These are phyloP conservation scores for Calonectria pauciramosa DNA, from an alignment of 2,329 filamentous ascomycete genomes.

Conservation along the genomic window DNA sequence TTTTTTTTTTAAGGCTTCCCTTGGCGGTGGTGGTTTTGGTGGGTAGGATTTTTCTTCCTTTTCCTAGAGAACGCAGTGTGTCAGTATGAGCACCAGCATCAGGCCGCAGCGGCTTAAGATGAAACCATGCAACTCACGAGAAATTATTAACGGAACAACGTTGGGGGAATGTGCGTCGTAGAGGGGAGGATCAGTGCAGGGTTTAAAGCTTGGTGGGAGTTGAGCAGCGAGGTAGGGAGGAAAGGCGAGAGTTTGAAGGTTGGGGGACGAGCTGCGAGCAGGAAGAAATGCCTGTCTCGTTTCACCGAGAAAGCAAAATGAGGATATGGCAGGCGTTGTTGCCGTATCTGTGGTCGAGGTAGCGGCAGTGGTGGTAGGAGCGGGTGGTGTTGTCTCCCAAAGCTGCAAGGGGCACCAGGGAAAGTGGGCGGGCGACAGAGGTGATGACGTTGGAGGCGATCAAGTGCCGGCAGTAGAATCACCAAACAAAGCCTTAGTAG, in stretches of 20 bases:
- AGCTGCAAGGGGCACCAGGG: constrained; percentile 15
- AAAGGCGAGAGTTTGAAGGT: neutral
- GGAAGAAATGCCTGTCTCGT: neutral
- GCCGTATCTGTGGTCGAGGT: neutral
- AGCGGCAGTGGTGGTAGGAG: neutral
- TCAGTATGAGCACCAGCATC: constrained; percentile 14
- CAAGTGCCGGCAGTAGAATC: neutral
- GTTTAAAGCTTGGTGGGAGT: neutral
- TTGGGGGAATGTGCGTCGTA: neutral
- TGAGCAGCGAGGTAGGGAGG: neutral
- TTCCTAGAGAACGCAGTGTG: constrained; percentile 9
- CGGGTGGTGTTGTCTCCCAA: constrained; percentile 11
- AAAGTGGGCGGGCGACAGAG: neutral
- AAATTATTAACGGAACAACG: neutral
- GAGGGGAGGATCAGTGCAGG: neutral
- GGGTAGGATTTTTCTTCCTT: constrained; percentile 25
- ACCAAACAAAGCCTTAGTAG: neutral
- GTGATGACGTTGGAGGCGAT: constrained; percentile 11
- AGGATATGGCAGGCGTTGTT: constrained; percentile 12
- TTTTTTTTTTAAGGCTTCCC: neutral
- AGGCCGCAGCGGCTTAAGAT: neutral
- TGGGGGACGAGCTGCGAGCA: neutral
- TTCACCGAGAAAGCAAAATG: neutral
- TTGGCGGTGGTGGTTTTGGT: neutral
- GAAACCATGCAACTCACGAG: neutral